phyloP scores from a whole-genome alignment of 139 green algal genomes.

The Chlorella sp. region DNA sequence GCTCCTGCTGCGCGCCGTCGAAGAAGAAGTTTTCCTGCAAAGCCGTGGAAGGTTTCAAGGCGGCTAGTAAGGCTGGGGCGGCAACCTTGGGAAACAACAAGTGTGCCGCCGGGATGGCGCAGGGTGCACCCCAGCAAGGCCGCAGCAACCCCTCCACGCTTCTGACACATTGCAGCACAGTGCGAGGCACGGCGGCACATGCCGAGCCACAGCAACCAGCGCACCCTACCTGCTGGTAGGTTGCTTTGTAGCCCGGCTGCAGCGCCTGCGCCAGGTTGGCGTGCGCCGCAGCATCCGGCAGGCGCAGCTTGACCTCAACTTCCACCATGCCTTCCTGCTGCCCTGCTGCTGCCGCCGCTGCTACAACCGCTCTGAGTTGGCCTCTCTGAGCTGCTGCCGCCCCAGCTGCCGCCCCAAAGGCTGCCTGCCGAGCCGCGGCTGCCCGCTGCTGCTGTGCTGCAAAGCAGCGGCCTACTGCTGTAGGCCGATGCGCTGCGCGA shows the following conservation, averaged over 20 bases:
- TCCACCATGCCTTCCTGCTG: conserved; percentile 44
- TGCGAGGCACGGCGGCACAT: too few relatives aligned
- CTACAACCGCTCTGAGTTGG: too few relatives aligned
- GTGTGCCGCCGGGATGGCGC: too few relatives aligned
- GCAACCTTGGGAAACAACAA: too few relatives aligned
- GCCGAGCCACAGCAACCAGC: too few relatives aligned
- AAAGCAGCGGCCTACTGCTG: conserved; percentile 14
- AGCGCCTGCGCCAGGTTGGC: conserved; percentile 72
- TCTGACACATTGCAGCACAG: too few relatives aligned
- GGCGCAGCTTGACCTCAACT: conserved; percentile 94
- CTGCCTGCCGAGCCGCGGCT: too few relatives aligned
- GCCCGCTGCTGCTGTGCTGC: background rate
- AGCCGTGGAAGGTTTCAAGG: too few relatives aligned
- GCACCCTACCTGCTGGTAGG: conserved; percentile 53
- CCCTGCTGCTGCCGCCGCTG: background rate
- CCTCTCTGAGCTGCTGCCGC: background rate
- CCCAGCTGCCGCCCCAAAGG: background rate
- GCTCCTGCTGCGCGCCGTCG: conserved; percentile 84
- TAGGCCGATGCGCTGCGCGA: conserved; percentile 41
- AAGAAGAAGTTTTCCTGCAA: conserved; percentile 99
- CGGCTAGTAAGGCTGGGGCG: too few relatives aligned
- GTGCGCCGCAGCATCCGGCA: conserved; percentile 73
- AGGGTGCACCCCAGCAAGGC: too few relatives aligned
- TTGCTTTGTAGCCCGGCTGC: conserved; percentile 34
- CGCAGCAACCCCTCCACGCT: too few relatives aligned